Percentiles rank a stretch among this genome's conserved stretches.
phyloP scores from a whole-genome alignment of 2,329 filamentous ascomycete species.

The Hymenoscyphus linearis region DNA sequence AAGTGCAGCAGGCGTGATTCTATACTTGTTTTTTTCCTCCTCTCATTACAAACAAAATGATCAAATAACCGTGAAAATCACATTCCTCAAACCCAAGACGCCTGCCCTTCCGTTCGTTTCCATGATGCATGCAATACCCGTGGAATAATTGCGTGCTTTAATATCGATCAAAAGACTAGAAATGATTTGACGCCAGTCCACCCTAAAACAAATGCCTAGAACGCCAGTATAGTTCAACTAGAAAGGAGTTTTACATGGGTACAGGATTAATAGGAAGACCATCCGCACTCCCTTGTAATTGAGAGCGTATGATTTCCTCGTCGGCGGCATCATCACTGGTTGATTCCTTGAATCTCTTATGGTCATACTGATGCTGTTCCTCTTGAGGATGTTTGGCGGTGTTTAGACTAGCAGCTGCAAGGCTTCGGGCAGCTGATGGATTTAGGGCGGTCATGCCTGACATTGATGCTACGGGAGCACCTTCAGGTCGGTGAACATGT shows the following conservation, averaged over 20 bases:
- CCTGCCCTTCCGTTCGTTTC: background rate
- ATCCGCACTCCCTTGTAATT: constrained; percentile 41
- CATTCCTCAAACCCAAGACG: background rate
- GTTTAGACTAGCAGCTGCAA: constrained; percentile 31
- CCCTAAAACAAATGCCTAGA: background rate
- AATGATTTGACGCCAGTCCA: background rate
- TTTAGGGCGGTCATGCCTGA: constrained; percentile 34
- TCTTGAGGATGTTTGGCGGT: constrained; percentile 24
- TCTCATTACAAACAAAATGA: background rate
- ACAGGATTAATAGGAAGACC: constrained; percentile 17
- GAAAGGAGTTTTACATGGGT: background rate
- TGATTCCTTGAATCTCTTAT: constrained; percentile 37
- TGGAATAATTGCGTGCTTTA: background rate
- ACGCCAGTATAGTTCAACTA: background rate
- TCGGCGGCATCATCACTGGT: constrained; percentile 40
- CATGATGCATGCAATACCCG: background rate
- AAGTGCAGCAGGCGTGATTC: background rate
- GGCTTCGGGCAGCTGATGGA: constrained; percentile 31
- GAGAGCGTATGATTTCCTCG: constrained; percentile 48
- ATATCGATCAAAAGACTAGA: background rate
- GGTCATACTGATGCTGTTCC: constrained; percentile 19
- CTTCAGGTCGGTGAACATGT: constrained; percentile 21
- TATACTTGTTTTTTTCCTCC: background rate
- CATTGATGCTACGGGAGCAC: constrained; percentile 30
- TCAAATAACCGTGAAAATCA: background rate